A percentile compares a stretch with the other conserved stretches of the same genome.
Conservation (phyloP, 345 rosid species). For the Populus davidiana region DNA sequence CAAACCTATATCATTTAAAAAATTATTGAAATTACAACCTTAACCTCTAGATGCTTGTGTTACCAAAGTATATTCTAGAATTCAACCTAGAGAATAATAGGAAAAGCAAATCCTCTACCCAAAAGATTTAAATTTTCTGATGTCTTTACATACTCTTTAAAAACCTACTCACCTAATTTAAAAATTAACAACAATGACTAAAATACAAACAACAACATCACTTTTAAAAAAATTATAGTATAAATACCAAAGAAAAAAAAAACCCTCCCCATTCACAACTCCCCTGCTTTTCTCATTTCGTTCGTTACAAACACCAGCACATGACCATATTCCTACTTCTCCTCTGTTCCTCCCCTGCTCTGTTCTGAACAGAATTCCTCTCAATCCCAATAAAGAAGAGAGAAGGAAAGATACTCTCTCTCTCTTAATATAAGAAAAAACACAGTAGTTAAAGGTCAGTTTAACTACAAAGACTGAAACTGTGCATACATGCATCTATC, state of each 20-base stretch:
- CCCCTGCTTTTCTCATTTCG: not conserved
- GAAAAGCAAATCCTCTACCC: too few relatives aligned
- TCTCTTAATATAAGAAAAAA: constrained; percentile 2
- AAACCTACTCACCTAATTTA: not conserved
- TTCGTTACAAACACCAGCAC: not conserved
- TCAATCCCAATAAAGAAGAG: not conserved
- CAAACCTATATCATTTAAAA: too few relatives aligned
- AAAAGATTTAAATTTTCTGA: too few relatives aligned
- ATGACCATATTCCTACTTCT: not conserved
- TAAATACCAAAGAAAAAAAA: not conserved
- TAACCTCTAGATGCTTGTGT: too few relatives aligned
- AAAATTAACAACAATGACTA: not conserved
- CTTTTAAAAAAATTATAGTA: not conserved
- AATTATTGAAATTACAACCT: too few relatives aligned
- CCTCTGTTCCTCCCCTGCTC: not conserved
- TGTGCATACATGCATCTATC: not conserved
- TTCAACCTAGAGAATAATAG: too few relatives aligned
- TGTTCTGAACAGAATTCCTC: not conserved
- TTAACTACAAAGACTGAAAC: constrained; percentile 2
- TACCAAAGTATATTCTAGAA: too few relatives aligned
- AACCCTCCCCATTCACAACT: not conserved
- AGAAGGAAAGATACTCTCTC: not conserved
- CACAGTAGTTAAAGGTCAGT: constrained; percentile 14
- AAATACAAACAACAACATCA: not conserved
- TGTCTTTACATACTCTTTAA: too few relatives aligned